A percentile compares a stretch with the other conserved stretches of the same genome.
Conservation (phyloP, 2,329 filamentous ascomycete species). For the Xylaria sp. region DNA sequence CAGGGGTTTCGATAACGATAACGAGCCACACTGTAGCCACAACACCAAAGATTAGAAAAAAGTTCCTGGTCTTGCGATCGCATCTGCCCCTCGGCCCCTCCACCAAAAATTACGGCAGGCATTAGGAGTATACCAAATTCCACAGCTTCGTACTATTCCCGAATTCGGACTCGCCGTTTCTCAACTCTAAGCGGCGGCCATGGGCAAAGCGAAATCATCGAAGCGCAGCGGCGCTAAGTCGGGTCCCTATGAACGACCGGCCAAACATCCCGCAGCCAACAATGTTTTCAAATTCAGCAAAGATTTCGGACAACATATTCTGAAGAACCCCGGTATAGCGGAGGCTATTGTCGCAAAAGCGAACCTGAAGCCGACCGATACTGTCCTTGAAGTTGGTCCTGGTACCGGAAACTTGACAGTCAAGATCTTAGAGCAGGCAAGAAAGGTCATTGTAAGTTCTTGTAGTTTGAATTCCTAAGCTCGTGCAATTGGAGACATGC, state of each 20-base stretch:
- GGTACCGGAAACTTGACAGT: conserved; percentile 85
- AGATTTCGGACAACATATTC: conserved; percentile 82
- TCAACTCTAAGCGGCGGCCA: conserved; percentile 18
- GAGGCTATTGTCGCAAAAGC: conserved; percentile 74
- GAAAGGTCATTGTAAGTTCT: conserved; percentile 61
- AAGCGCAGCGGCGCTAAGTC: conserved; percentile 40
- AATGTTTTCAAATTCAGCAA: conserved; percentile 96
- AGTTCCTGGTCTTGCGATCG: conserved; percentile 11
- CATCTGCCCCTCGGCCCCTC: conserved; percentile 21
- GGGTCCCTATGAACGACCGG: conserved; percentile 47
- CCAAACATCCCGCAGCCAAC: conserved; percentile 55
- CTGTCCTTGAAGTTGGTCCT: conserved; percentile 85
- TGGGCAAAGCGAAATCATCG: conserved; percentile 47
- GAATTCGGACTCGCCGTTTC: too few relatives aligned
- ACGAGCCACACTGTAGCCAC: conserved; percentile 13
- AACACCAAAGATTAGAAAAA: conserved; percentile 18
- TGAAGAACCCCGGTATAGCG: conserved; percentile 88
- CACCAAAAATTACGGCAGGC: too few relatives aligned
- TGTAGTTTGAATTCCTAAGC: conserved; percentile 43
- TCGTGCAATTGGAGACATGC: conserved; percentile 22
- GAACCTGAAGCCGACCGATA: conserved; percentile 84
- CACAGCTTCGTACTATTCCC: too few relatives aligned
- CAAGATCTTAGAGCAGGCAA: conserved; percentile 83
- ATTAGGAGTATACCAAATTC: too few relatives aligned
- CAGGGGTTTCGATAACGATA: conserved; percentile 7